Percentiles rank a stretch among this genome's conserved stretches.
Conservation (phyloP, 257 asterid species). For the Solanum lignicaule region DNA sequence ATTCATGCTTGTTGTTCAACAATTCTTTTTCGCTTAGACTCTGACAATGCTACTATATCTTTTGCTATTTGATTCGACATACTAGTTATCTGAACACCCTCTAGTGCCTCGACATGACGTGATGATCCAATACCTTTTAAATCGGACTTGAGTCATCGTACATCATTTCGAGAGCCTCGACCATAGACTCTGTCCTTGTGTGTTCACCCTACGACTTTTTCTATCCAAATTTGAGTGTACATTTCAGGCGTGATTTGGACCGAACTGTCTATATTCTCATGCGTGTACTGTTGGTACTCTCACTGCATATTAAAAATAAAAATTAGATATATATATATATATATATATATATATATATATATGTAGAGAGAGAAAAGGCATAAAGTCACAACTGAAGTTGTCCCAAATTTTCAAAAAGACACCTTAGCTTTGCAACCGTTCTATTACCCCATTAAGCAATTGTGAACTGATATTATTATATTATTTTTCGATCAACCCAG, state of each 20-base stretch:
- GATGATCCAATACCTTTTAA: neutral
- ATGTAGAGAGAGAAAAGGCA: neutral
- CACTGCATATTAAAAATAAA: no score
- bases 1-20: neutral
- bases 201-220: neutral
- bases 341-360: no score
- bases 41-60: neutral
- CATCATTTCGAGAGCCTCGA: neutral
- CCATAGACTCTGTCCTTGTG: neutral
- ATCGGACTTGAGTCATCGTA: no score
- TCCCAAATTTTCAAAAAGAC: no score
- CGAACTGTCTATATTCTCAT: no score
- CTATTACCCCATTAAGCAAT: no score
- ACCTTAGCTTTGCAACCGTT: no score
- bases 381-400: neutral
- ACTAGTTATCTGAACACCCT: neutral
- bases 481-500: neutral
- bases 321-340: no score
- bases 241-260: neutral
- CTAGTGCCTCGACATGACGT: neutral
- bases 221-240: neutral
- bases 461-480: no score
- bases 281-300: no score
- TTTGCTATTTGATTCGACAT: neutral
- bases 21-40: neutral